Conservation (phyloP, 257 asterid species). For the Forsythia viridissima region DNA sequence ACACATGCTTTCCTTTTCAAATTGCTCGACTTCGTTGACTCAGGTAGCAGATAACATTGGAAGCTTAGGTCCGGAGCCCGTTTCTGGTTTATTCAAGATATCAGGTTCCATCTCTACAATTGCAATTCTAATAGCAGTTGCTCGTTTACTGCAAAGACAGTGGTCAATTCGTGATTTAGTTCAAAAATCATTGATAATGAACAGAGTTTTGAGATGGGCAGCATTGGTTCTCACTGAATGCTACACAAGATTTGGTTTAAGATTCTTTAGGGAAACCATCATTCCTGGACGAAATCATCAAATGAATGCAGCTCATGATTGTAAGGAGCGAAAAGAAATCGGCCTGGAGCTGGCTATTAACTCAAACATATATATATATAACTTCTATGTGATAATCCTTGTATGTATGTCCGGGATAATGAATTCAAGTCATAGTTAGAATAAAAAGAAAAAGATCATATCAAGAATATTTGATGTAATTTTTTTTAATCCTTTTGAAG, state of each 20-base stretch:
- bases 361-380: not conserved
- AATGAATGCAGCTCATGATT: not conserved
- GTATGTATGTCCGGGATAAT: too few species aligned
- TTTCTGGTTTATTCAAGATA: conserved; percentile 40
- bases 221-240: conserved; percentile 12
- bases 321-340: not conserved
- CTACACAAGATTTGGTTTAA: conserved; percentile 11
- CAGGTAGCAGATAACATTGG: not conserved
- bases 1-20: conserved; percentile 31
- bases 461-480: not conserved
- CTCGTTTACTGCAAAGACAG: conserved; percentile 16
- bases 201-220: conserved; percentile 6
- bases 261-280: not conserved
- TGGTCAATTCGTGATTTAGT: not conserved
- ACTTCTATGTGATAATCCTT: not conserved
- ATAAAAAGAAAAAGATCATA: too few species aligned
- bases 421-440: too few species aligned
- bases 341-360: not conserved
- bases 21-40: conserved; percentile 32
- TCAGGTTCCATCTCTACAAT: conserved; percentile 22
- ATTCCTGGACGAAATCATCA: not conserved
- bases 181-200: not conserved
- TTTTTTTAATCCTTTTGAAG: not conserved
- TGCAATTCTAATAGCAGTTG: not conserved
- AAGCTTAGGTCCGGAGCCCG: conserved; percentile 40